phyloP scores from a whole-genome alignment of 2,329 filamentous ascomycete genomes.

The Ophiostoma triangulosporum region DNA sequence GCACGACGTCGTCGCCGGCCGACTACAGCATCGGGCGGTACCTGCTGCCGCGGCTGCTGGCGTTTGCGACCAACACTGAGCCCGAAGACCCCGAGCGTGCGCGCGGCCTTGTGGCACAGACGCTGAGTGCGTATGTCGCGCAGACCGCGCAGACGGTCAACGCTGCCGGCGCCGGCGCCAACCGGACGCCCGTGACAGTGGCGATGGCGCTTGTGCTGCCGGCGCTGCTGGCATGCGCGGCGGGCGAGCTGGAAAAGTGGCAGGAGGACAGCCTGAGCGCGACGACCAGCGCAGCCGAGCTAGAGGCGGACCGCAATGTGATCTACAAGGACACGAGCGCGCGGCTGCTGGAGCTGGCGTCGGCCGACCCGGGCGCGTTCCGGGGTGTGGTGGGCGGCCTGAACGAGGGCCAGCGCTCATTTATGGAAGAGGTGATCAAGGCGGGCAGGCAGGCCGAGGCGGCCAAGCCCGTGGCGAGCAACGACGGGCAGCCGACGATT shows the following conservation, averaged over 20 bases:
- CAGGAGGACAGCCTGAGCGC: conserved; percentile 28
- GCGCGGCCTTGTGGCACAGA: conserved; percentile 56
- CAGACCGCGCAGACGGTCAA: conserved; percentile 13
- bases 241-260: conserved; percentile 22
- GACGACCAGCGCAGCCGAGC: background rate
- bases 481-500: conserved; percentile 60
- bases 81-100: conserved; percentile 70
- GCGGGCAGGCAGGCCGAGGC: conserved; percentile 36
- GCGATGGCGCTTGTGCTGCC: conserved; percentile 69
- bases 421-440: conserved; percentile 72
- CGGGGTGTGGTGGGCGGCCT: conserved; percentile 59
- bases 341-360: conserved; percentile 68
- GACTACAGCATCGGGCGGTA: conserved; percentile 63
- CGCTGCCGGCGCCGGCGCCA: conserved; percentile 20
- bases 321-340: conserved; percentile 61
- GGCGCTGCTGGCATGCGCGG: conserved; percentile 58
- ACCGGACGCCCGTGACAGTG: conserved; percentile 32
- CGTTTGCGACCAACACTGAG: conserved; percentile 57
- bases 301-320: conserved; percentile 29
- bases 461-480: conserved; percentile 14
- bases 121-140: conserved; percentile 58
- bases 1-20: conserved; percentile 37
- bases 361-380: conserved; percentile 59
- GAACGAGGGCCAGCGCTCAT: conserved; percentile 53
- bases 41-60: conserved; percentile 60